These are phyloP conservation scores for Bipolaris gigantea DNA, from an alignment of 2,329 filamentous ascomycete species.

Conservation along the genomic window DNA sequence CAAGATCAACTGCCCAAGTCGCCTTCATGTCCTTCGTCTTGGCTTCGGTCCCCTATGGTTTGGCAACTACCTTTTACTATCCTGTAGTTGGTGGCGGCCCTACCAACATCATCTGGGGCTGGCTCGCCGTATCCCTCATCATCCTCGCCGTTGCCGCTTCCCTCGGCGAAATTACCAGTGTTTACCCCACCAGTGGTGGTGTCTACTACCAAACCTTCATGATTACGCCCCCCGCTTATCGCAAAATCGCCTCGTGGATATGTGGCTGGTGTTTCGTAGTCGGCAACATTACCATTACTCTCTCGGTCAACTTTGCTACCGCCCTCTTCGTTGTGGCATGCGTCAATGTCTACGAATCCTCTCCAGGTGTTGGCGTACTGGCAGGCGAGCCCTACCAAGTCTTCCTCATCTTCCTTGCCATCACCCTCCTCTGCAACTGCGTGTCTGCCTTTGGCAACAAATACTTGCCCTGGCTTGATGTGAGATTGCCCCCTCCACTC, in stretches of 20 bases:
- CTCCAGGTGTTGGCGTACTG: conserved; percentile 52
- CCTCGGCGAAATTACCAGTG: conserved; percentile 73
- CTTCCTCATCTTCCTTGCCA: conserved; percentile 54
- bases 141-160: conserved; percentile 69
- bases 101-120: conserved; percentile 72
- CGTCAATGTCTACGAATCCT: conserved; percentile 58
- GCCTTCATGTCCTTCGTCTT: conserved; percentile 78
- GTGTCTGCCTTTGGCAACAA: conserved; percentile 57
- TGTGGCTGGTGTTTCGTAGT: conserved; percentile 77
- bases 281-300: conserved; percentile 78
- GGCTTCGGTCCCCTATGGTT: conserved; percentile 72
- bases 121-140: conserved; percentile 68
- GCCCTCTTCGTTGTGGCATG: conserved; percentile 58
- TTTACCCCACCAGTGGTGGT: conserved; percentile 75
- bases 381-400: conserved; percentile 50
- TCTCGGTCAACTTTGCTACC: conserved; percentile 80
- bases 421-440: conserved; percentile 55
- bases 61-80: conserved; percentile 70
- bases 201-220: conserved; percentile 81
- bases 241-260: conserved; percentile 68
- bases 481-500: conserved; percentile 50
- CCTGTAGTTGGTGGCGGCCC: conserved; percentile 68
- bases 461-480: conserved; percentile 64
- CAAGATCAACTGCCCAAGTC: conserved; percentile 68
- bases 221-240: conserved; percentile 64